phyloP scores from a whole-genome alignment of 345 rosid genomes.

The Hirschfeldia incana region DNA sequence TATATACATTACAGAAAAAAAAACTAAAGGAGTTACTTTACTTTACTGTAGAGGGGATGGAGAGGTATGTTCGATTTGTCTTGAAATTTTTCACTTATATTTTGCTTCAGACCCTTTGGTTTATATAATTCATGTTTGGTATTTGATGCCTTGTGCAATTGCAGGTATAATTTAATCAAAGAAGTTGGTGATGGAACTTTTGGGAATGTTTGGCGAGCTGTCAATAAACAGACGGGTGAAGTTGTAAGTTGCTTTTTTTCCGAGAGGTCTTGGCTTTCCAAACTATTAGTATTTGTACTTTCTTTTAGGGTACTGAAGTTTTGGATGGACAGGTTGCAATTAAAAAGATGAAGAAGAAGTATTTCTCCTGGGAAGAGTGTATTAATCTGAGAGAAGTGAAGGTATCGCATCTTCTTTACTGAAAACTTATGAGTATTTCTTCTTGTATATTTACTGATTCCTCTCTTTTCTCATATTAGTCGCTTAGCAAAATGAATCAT shows the following conservation, averaged over 20 bases:
- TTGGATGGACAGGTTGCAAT: slow-evolving; percentile 72
- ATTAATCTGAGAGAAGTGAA: slow-evolving; percentile 90
- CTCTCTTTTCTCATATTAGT: slow-evolving; percentile 46
- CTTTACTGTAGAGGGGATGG: slow-evolving; percentile 57
- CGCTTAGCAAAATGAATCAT: slow-evolving; percentile 85
- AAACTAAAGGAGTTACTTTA: slow-evolving; percentile 49
- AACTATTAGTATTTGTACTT: slow-evolving; percentile 1
- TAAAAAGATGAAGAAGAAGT: slow-evolving; percentile 94
- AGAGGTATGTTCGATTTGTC: slow-evolving; percentile 55
- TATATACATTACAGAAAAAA: slow-evolving; percentile 28
- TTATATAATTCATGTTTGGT: slow-evolving; percentile 2
- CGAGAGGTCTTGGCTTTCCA: background rate
- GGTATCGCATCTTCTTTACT: slow-evolving; percentile 46
- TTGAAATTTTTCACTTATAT: background rate
- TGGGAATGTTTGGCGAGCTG: slow-evolving; percentile 91
- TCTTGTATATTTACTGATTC: background rate
- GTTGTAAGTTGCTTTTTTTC: slow-evolving; percentile 54
- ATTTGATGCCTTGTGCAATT: background rate
- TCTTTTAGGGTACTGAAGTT: slow-evolving; percentile 3
- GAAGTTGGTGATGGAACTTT: slow-evolving; percentile 97
- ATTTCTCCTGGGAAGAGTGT: slow-evolving; percentile 93
- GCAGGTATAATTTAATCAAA: slow-evolving; percentile 81
- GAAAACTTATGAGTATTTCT: background rate
- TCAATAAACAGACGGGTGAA: slow-evolving; percentile 81
- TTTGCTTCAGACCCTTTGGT: background rate